Conservation (phyloP, 345 rosid species). For the Psidium friedrichsthalianum region DNA sequence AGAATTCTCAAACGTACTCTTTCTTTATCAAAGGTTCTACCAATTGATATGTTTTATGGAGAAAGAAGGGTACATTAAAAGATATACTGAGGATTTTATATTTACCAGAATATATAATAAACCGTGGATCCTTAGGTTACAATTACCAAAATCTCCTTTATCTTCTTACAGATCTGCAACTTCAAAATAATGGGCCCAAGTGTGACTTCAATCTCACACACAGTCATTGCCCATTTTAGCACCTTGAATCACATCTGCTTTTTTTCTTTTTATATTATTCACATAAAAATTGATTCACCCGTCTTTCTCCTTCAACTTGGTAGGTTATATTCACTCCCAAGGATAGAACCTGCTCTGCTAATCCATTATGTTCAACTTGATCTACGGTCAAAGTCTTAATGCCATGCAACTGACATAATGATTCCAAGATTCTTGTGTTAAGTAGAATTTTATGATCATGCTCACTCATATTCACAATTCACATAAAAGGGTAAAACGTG, state of each 20-base stretch:
- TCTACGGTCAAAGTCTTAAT: not conserved
- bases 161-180: not conserved
- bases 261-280: not conserved
- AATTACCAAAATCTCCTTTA: not conserved
- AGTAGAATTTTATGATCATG: not conserved
- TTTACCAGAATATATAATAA: not conserved
- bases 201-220: not conserved
- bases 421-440: not conserved
- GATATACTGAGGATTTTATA: not conserved
- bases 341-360: not conserved
- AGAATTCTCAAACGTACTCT: no score
- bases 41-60: no score
- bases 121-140: not conserved
- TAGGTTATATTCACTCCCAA: not conserved
- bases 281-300: not conserved
- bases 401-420: not conserved
- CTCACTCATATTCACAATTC: not conserved
- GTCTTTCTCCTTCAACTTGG: not conserved
- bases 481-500: not conserved
- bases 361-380: not conserved
- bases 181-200: not conserved
- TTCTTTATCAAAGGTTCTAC: no score
- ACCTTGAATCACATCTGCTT: not conserved
- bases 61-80: not conserved
- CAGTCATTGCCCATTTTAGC: not conserved